Conservation (phyloP, 495 filamentous ascomycete species). For the Venustampulla echinocandica region DNA sequence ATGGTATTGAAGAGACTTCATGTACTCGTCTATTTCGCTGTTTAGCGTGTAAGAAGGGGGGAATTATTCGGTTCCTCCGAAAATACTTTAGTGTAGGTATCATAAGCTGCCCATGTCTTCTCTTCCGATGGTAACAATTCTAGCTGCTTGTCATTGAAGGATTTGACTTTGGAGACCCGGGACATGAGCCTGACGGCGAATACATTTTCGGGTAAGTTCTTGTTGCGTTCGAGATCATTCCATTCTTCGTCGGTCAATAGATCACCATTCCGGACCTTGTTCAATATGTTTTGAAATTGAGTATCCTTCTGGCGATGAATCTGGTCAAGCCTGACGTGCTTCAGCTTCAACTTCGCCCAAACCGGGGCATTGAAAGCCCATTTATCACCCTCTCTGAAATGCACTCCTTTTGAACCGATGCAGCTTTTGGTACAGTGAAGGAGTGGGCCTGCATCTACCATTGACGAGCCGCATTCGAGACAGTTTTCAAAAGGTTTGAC, state of each 20-base stretch:
- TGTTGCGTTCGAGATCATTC: background rate
- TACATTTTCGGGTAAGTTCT: background rate
- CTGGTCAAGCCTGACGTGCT: background rate
- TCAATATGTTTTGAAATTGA: background rate
- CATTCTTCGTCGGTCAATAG: background rate
- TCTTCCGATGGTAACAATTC: background rate
- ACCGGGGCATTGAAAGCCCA: slow-evolving; percentile 21
- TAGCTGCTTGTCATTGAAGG: background rate
- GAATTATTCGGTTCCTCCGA: background rate
- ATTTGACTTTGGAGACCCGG: background rate
- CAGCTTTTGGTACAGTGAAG: too few species aligned
- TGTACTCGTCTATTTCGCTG: background rate
- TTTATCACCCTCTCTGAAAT: slow-evolving; percentile 14
- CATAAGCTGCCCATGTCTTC: background rate
- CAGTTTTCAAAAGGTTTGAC: slow-evolving; percentile 30
- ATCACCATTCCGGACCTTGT: background rate
- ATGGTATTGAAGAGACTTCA: slow-evolving; percentile 16
- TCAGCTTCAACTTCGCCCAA: background rate
- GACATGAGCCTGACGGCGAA: background rate
- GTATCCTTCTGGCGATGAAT: slow-evolving; percentile 2
- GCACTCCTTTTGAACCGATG: too few species aligned
- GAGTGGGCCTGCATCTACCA: too few species aligned
- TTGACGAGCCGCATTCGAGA: slow-evolving; percentile 25
- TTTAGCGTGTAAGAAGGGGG: background rate
- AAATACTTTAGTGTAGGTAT: background rate